Base-by-base conservation (phyloP, 2,329 filamentous ascomycete species). In the Colletotrichum higginsianum region DNA sequence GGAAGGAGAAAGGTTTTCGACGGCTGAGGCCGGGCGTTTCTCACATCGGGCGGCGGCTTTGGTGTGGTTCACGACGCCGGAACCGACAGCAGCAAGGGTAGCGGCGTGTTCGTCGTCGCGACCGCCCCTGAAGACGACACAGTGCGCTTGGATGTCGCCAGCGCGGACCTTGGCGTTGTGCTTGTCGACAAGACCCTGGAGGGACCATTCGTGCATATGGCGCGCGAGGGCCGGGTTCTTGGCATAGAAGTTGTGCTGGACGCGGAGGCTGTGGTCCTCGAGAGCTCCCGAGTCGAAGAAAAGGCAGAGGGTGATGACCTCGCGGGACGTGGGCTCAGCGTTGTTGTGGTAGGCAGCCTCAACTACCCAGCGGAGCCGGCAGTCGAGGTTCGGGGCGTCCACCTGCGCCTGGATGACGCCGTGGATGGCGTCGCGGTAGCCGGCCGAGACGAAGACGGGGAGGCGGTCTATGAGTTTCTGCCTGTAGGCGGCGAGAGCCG, bases 251-350 rank as follows among this genome's bases (percentile, higher is more conserved):
- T 8, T 2, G n/a, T 46, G 26, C 60, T 69, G 69, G 30, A 35
- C 40, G 4, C 49, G 3, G 30, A 50, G 47, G 30, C 44, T 16
- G 9, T 50, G 23, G 46, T 46, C 60, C 49, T 72, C 69, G 13
- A 72, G 35, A 12, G 52, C 40, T 30, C 66, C 66, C 6, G 66
- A 53, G 21, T 53, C 52, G 40, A 38, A 69, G 55, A 46, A 63
- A 8, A 72, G 69, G 23, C 50, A 47, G 15, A 72, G 52, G 15
- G 66, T 66, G 30, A 70, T 16, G 46, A 69, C 69, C 52, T 64
- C 58, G 46, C 46, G 42, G 13, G 65, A 46, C 2, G 16, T 26
- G 21, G 69, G 66, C 40, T 72, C 69, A 4, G 21, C 8, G 23
- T 53, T 30, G 16, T 55, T 64, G 35, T 60, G 46, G 53, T 70